phyloP scores from a whole-genome alignment of 768 basidiomycete species.

The Trametes gibbosa region DNA sequence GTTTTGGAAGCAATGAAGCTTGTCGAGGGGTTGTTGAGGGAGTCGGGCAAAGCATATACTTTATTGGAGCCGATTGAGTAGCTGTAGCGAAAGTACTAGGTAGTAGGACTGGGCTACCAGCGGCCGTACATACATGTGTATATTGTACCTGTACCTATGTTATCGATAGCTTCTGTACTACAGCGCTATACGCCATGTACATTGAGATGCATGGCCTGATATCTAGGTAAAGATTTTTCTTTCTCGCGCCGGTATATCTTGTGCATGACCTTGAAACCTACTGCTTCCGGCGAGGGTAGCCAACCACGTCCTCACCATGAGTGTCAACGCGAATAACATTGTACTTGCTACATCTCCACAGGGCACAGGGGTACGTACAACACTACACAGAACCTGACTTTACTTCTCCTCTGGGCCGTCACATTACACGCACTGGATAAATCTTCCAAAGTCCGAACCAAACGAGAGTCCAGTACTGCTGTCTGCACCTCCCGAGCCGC shows the following conservation, averaged over 20 bases:
- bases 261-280: too few relatives aligned
- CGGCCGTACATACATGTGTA: too few relatives aligned
- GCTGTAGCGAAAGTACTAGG: too few relatives aligned
- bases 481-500: background rate
- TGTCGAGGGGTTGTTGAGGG: constrained; percentile 29
- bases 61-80: constrained; percentile 14
- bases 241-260: too few relatives aligned
- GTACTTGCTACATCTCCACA: constrained; percentile 14
- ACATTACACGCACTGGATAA: constrained; percentile 1
- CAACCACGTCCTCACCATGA: too few relatives aligned
- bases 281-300: too few relatives aligned
- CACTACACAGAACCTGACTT: constrained; percentile 11
- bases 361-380: background rate
- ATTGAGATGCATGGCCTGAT: too few relatives aligned
- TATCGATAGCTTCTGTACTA: too few relatives aligned
- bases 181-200: too few relatives aligned
- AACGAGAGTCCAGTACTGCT: background rate
- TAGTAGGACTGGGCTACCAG: too few relatives aligned
- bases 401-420: constrained; percentile 1
- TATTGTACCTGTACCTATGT: too few relatives aligned
- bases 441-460: constrained; percentile 9
- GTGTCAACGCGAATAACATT: background rate
- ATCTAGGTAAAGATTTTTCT: too few relatives aligned
- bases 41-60: constrained; percentile 21
- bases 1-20: constrained; percentile 47